Base-by-base conservation (phyloP, 2,329 filamentous ascomycete genomes). In the Alternaria sp. region DNA sequence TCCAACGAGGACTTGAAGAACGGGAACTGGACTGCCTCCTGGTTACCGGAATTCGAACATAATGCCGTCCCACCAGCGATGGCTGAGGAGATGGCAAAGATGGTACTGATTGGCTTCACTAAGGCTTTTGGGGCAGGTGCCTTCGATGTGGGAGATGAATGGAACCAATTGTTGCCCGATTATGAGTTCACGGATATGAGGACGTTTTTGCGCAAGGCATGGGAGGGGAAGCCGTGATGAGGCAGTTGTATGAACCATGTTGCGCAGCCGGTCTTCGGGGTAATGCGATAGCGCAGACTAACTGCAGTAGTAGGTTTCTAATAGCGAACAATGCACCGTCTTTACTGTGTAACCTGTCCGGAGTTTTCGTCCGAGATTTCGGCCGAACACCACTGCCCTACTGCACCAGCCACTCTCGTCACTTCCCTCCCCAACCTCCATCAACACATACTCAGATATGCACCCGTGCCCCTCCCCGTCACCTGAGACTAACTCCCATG, bases 131-230 rank as follows among this genome's bases (percentile, higher is more conserved):
- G 65, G 3, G 77, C 78, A n/a, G 82, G 81, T 4, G 80, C 77
- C 0, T 83, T 79, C 78, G 73, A 76, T 49, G 70, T 79, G 1
- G 77, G 80, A 11, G 78, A 83, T 54, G 81, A 82, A 46, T 82
- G 79, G 79, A 85, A 85, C 59, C 68, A 70, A 13, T 63, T 83
- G 4, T 69, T 85, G 12, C 80, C 83, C 0, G 80, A 83, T 28
- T 81, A 80, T 26, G 52, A 80, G 49, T 84, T 84, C 57, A 81
- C 75, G 1, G 43, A 63, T 17, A 68, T 76, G 0, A 80, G 82
- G 51, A 75, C 77, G 0, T 83, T 83, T 32, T 62, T 84, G 26
- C 63, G 51, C 2, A 58, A 79, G 28, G 68, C 72, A 6, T 83
- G 82, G 82, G 52, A 56, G n/a, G 78, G 73, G 6, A 80, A 80